Evolutionary conservation across 2,329 filamentous ascomycete species (phyloP), one percentile per base, ranked within the genome.

Genomic region (Penicillium sp.): DNA sequence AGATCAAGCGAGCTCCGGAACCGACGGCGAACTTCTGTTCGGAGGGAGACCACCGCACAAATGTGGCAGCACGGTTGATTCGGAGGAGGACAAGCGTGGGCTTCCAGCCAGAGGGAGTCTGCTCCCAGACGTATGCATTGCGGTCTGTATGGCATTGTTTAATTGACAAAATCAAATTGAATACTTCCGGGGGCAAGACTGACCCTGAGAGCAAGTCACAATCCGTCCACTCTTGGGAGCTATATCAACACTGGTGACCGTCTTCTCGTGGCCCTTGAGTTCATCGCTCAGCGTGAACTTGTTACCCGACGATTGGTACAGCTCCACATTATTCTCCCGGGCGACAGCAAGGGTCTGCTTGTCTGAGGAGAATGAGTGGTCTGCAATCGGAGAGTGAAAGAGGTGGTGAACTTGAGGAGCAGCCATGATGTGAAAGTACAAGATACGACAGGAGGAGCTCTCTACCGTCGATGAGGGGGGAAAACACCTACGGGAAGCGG

Each of bases 21-120:
- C 94, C 94, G 24, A 97, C 94, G 49, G 94, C 94, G 72, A 99
- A 99, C 76, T 99, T 99, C 71, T 86, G 88, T 80, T 99, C 94
- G 21, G 89, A 93, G 2, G 94, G 94, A 21, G 91, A 95, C 94
- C 94, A 99, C 66, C 94, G 89, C 46, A 96, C 94, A 69, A 93
- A 96, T 0, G 94, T 99, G 4, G 94, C 94, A 16, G 94, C 94
- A 56, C 94, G 86, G 77, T 95, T 96, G 77, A 99, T 96, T 68
- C 94, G 90, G 46, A 99, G 88, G 55, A 99, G 87, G 16, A 99
- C 94, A 49, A 99, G 85, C 0, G 94, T 99, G 3, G 94, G 94
- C 76, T 96, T 97, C 85, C 95, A 99, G 51, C 92, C 93, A 38
- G 85, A 82, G 1, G 89, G 84, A n/a, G 90, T 92, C 18, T 89